Base-by-base conservation (phyloP, 352 stramenopile genomes). In the Globisporangium iwayamae region DNA sequence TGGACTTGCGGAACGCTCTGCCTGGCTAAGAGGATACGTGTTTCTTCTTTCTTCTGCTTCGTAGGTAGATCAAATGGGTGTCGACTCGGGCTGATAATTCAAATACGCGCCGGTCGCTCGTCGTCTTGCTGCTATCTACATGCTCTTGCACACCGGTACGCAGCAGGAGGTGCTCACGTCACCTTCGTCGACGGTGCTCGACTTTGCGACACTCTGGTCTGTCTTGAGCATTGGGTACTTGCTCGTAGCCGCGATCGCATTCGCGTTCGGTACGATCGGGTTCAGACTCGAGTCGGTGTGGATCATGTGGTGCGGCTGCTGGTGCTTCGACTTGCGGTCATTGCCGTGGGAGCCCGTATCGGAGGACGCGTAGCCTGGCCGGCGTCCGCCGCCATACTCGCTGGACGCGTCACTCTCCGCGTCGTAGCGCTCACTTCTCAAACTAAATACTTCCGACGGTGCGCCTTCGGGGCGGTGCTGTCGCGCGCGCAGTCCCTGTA, bases 191-290 rank as follows among this genome's bases (percentile, higher is more conserved):
- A 75, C 56, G 59, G 63, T 46, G 32, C 62, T 67, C 60, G 67
- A 41, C 9, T 56, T 34, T 76, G 71, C 53, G 32, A 93, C 72
- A 55, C 75, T 78, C 66, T 93, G 81, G 65, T 93, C 79, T 3
- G 78, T 89, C 70, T 84, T 93, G 53, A 93, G 70, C 81, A 93
- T 90, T 14, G 83, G 83, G 68, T 90, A 92, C 69, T 84, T 84
- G 43, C 60, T 63, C 56, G 64, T 56, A 0, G 76, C 67, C 8
- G 78, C 78, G 69, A 90, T 88, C 22, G 75, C 70, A 63, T 88
- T 79, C 43, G 84, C 84, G 62, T 89, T 93, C 14, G 82, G 84
- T 25, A 90, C 73, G 46, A 93, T 82, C 30, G 79, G 71, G 67
- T 91, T 90, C 45, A 78, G 62, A 13, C 65, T 67, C 48, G 78